Conservation (phyloP, 176 grass and related monocot genomes). For the Eremochloa ophiuroides region DNA sequence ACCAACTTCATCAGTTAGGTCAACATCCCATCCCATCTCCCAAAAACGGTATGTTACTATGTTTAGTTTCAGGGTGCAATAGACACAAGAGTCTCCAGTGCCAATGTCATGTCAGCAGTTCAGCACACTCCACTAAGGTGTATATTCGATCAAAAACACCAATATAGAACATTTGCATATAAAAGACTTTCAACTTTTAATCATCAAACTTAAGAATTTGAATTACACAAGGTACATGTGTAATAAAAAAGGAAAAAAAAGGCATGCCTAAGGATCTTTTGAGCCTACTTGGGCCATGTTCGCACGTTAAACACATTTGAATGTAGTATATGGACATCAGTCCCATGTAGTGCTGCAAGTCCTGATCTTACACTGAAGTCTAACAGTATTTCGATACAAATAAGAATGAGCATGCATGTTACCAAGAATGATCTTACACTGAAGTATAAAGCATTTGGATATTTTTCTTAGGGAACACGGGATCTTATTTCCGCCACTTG, state of each 20-base stretch:
- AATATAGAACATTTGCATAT: neutral
- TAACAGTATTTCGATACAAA: too few relatives aligned
- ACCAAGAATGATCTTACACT: neutral
- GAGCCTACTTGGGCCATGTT: too few relatives aligned
- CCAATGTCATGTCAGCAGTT: neutral
- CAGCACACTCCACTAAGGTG: neutral
- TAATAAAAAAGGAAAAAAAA: neutral
- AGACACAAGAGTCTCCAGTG: neutral
- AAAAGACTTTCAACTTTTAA: neutral
- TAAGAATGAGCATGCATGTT: neutral
- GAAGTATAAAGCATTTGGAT: neutral
- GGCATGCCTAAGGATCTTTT: neutral
- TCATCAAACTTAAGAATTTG: neutral
- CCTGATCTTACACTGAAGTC: neutral
- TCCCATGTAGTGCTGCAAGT: neutral
- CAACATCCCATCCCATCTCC: neutral
- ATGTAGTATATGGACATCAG: neutral
- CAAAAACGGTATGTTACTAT: neutral
- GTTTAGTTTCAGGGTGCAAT: neutral
- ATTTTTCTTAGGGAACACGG: neutral
- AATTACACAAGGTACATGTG: neutral
- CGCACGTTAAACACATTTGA: neutral
- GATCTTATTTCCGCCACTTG: neutral
- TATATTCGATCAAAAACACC: neutral
- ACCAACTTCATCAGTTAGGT: neutral